phyloP scores from a whole-genome alignment of 108 stramenopile genomes.

The Chaetoceros tenuissimus region DNA sequence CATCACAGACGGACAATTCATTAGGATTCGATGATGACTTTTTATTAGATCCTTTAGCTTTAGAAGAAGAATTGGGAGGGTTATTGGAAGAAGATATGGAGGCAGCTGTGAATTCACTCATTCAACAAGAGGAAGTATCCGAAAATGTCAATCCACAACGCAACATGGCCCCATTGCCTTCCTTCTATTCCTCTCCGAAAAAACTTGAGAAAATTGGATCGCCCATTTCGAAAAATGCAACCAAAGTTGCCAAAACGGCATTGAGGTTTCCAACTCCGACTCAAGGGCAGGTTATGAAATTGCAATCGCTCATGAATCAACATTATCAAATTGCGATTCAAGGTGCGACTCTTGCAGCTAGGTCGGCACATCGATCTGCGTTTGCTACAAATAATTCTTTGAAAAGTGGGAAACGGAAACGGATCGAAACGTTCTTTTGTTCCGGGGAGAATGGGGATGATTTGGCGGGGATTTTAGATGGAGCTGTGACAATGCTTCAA shows the following conservation, averaged over 20 bases:
- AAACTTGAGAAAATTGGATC: not conserved
- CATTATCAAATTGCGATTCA: slow-evolving; percentile 79
- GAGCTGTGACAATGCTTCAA: slow-evolving; percentile 79
- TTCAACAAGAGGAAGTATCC: slow-evolving; percentile 1
- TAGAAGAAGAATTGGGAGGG: slow-evolving; percentile 55
- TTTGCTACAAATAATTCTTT: slow-evolving; percentile 8
- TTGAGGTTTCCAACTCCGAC: slow-evolving; percentile 25
- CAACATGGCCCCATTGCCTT: not conserved
- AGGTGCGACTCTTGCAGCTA: slow-evolving; percentile 63
- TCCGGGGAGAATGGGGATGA: slow-evolving; percentile 61
- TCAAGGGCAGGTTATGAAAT: slow-evolving; percentile 37
- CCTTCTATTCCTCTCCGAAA: not conserved
- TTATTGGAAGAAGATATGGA: slow-evolving; percentile 81
- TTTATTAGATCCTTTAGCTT: not conserved
- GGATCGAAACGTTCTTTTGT: slow-evolving; percentile 22
- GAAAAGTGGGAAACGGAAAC: slow-evolving; percentile 2
- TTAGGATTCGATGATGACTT: not conserved
- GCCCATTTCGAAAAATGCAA: not conserved
- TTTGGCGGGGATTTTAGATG: slow-evolving; percentile 69
- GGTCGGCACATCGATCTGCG: slow-evolving; percentile 45
- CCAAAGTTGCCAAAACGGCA: slow-evolving; percentile 7
- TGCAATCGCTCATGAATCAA: slow-evolving; percentile 36
- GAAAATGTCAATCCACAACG: not conserved
- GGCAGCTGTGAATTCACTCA: slow-evolving; percentile 63
- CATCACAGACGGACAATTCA: not conserved